Conservation (phyloP, 768 basidiomycete species). For the Leucocoprinus birnbaumii region DNA sequence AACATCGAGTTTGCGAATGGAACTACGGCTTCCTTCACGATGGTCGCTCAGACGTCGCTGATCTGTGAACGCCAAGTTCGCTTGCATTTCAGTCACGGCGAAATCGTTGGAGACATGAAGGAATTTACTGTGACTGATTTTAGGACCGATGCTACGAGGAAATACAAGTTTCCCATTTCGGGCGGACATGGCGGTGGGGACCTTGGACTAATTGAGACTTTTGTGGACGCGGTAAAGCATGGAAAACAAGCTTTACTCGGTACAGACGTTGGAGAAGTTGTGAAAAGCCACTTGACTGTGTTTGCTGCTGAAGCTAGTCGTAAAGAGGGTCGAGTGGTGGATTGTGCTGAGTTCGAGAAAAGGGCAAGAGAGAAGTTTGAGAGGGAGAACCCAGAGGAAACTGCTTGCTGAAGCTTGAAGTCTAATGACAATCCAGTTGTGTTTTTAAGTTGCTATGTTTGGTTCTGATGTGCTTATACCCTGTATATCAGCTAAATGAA, state of each 20-base stretch:
- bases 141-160: slow-evolving; percentile 45
- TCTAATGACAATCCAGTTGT: too few species aligned
- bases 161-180: slow-evolving; percentile 36
- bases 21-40: slow-evolving; percentile 82
- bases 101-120: slow-evolving; percentile 84
- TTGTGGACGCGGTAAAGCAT: slow-evolving; percentile 70
- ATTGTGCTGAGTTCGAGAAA: slow-evolving; percentile 65
- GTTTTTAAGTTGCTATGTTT: too few species aligned
- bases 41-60: slow-evolving; percentile 80
- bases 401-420: too few species aligned
- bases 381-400: background rate
- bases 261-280: slow-evolving; percentile 63
- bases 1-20: slow-evolving; percentile 85
- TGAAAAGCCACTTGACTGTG: slow-evolving; percentile 79
- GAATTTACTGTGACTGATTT: slow-evolving; percentile 79
- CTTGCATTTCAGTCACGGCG: slow-evolving; percentile 83
- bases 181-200: slow-evolving; percentile 88
- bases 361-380: slow-evolving; percentile 18
- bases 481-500: too few species aligned
- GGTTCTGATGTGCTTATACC: too few species aligned
- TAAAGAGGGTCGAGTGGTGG: slow-evolving; percentile 63
- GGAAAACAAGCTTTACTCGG: slow-evolving; percentile 63
- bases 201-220: slow-evolving; percentile 67
- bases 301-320: slow-evolving; percentile 86
- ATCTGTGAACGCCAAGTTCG: slow-evolving; percentile 84